Conservation (phyloP, 805 yeast species). For the Limtongia smithiae region DNA sequence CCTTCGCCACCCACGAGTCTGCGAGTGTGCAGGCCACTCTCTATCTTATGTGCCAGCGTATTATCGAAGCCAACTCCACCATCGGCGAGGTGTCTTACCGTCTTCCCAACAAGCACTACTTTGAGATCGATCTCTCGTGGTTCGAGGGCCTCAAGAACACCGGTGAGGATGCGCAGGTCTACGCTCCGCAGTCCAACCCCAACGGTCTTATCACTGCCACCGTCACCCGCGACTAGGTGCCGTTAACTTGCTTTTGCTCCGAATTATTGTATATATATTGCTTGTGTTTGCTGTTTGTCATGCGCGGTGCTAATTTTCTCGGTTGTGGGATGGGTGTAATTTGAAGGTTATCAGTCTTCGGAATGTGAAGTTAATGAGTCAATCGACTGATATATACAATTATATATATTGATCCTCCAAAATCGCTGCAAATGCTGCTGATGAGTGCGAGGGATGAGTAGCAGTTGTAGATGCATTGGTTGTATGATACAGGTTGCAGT, state of each 20-base stretch:
- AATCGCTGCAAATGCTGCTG: no score
- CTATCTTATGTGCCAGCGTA: slow-evolving; percentile 83
- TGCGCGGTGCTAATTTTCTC: no score
- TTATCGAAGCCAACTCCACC: slow-evolving; percentile 55
- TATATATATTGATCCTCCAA: no score
- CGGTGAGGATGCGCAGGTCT: slow-evolving; percentile 65
- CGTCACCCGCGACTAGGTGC: slow-evolving; percentile 59
- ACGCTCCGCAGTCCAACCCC: slow-evolving; percentile 86
- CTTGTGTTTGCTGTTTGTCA: neutral
- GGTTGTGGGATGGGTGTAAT: no score
- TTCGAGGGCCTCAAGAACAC: slow-evolving; percentile 66
- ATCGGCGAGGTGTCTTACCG: slow-evolving; percentile 65
- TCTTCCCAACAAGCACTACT: slow-evolving; percentile 90
- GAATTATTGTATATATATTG: neutral
- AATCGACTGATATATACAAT: no score
- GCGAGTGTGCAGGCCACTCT: slow-evolving; percentile 96
- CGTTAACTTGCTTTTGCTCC: neutral
- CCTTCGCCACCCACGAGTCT: slow-evolving; percentile 80
- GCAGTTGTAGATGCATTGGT: no score
- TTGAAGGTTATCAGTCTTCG: no score
- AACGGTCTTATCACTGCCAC: slow-evolving; percentile 87
- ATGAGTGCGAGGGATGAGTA: no score
- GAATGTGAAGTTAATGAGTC: no score
- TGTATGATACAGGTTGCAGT: no score
- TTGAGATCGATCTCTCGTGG: slow-evolving; percentile 77